These are phyloP conservation scores for Penicillium fimorum DNA, from an alignment of 495 filamentous ascomycete genomes.

Conservation along the genomic window DNA sequence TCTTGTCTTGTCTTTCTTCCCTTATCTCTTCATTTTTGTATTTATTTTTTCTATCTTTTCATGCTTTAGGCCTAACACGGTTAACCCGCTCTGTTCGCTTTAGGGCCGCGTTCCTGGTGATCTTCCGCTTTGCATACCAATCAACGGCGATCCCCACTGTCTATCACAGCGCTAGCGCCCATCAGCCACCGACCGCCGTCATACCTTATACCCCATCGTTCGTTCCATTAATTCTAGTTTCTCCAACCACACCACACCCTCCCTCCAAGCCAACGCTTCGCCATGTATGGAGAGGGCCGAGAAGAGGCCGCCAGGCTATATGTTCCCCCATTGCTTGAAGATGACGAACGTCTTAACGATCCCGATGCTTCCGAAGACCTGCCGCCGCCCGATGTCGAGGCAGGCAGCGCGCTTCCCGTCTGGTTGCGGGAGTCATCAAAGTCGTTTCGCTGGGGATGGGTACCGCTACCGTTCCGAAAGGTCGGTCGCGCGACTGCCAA, in stretches of 20 bases:
- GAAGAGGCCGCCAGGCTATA: constrained; percentile 38
- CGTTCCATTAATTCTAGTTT: constrained; percentile 14
- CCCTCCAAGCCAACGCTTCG: constrained; percentile 8
- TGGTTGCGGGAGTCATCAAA: constrained; percentile 55
- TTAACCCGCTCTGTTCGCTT: constrained; percentile 1
- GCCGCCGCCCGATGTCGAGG: constrained; percentile 38
- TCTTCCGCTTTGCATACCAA: constrained; percentile 18
- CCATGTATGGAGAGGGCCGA: constrained; percentile 39
- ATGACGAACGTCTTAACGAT: constrained; percentile 40
- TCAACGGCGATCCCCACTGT: constrained; percentile 21
- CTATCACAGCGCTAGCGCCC: constrained; percentile 19
- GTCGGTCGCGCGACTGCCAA: constrained; percentile 46
- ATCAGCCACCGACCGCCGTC: constrained; percentile 23
- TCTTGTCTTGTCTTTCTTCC: constrained; percentile 12
- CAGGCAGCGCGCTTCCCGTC: constrained; percentile 42
- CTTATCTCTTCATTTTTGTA: constrained; percentile 11
- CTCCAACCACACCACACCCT: constrained; percentile 7
- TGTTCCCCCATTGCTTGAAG: constrained; percentile 35
- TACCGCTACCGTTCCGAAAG: constrained; percentile 50
- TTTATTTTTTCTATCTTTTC: constrained; percentile 1
- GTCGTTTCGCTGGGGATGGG: constrained; percentile 53
- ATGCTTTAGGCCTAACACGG: neutral
- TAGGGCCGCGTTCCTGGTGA: constrained; percentile 17
- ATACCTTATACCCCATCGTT: constrained; percentile 17
- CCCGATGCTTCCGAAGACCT: constrained; percentile 42